Conservation (phyloP, 2,329 filamentous ascomycete genomes). For the Botryotinia calthae region DNA sequence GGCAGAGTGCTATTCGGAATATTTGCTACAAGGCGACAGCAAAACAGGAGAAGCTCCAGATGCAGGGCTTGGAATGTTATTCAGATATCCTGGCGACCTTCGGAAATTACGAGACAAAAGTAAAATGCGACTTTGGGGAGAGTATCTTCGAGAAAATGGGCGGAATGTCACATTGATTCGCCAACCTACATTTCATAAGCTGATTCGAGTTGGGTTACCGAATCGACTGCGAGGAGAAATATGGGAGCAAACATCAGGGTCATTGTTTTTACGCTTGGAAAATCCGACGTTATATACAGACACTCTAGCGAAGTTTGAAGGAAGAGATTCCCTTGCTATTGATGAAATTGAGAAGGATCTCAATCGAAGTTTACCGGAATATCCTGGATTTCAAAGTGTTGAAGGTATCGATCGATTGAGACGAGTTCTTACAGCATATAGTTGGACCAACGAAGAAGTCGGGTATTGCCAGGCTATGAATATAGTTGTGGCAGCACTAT, state of each 20-base stretch:
- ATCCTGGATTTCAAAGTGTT: slow-evolving; percentile 94
- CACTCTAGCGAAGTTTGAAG: slow-evolving; percentile 78
- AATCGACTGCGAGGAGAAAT: slow-evolving; percentile 91
- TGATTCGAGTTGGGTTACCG: slow-evolving; percentile 91
- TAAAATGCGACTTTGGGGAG: slow-evolving; percentile 96
- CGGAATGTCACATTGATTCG: slow-evolving; percentile 88
- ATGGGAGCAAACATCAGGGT: slow-evolving; percentile 93
- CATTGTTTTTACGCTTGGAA: slow-evolving; percentile 82
- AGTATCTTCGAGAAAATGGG: slow-evolving; percentile 94
- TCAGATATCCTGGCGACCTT: slow-evolving; percentile 91
- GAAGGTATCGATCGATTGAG: slow-evolving; percentile 89
- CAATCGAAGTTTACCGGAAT: slow-evolving; percentile 93
- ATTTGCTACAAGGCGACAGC: slow-evolving; percentile 63
- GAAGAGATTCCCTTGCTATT: slow-evolving; percentile 87
- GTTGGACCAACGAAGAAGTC: slow-evolving; percentile 92
- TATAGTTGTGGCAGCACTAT: slow-evolving; percentile 93
- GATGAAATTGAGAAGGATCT: slow-evolving; percentile 99
- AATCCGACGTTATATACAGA: slow-evolving; percentile 81
- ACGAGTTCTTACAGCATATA: slow-evolving; percentile 92
- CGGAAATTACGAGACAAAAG: slow-evolving; percentile 91
- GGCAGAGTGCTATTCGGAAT: slow-evolving; percentile 87
- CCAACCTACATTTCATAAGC: slow-evolving; percentile 95
- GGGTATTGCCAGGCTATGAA: slow-evolving; percentile 99
- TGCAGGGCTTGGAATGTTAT: slow-evolving; percentile 87
- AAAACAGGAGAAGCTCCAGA: slow-evolving; percentile 72